These are phyloP conservation scores for Diophrys appendiculata DNA, from an alignment of 73 alveolate genomes.

Conservation along the genomic window DNA sequence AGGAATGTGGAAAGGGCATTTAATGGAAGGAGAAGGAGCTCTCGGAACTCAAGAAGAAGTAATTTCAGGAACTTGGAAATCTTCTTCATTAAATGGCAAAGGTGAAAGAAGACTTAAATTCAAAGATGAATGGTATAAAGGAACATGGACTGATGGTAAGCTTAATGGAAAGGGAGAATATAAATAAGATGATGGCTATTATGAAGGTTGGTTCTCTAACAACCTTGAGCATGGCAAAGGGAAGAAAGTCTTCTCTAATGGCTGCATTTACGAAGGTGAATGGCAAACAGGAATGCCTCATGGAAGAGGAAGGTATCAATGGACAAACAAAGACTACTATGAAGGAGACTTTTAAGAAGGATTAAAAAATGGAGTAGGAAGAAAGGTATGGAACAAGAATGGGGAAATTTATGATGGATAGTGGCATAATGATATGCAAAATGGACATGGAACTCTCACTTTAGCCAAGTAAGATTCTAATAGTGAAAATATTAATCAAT, in stretches of 20 bases:
- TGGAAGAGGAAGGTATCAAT: neutral
- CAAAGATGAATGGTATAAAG: conserved; percentile 14
- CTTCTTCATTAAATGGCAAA: neutral
- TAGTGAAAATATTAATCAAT: neutral
- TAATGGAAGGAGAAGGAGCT: conserved; percentile 26
- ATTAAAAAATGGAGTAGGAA: neutral
- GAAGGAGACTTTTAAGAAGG: conserved; percentile 2
- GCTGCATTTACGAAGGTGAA: neutral
- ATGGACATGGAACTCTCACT: conserved; percentile 16
- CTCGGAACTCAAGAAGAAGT: conserved; percentile 1
- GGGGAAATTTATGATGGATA: conserved; percentile 48
- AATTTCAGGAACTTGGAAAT: conserved; percentile 3
- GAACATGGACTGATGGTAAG: conserved; percentile 11
- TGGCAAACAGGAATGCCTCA: neutral
- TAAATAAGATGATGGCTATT: neutral
- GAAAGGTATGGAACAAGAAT: conserved; percentile 9
- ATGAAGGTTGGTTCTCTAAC: neutral
- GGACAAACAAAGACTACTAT: too few relatives aligned
- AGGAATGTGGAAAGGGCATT: conserved; percentile 9
- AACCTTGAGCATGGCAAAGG: conserved; percentile 15
- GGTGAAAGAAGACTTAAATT: conserved; percentile 8
- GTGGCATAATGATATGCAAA: conserved; percentile 37
- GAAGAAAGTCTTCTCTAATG: neutral
- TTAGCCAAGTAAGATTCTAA: neutral
- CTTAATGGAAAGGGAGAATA: neutral